Evolutionary conservation across 2,329 filamentous ascomycete species (phyloP), one percentile per base, ranked within the genome.

Genomic region (Aspergillus fijiensis): DNA sequence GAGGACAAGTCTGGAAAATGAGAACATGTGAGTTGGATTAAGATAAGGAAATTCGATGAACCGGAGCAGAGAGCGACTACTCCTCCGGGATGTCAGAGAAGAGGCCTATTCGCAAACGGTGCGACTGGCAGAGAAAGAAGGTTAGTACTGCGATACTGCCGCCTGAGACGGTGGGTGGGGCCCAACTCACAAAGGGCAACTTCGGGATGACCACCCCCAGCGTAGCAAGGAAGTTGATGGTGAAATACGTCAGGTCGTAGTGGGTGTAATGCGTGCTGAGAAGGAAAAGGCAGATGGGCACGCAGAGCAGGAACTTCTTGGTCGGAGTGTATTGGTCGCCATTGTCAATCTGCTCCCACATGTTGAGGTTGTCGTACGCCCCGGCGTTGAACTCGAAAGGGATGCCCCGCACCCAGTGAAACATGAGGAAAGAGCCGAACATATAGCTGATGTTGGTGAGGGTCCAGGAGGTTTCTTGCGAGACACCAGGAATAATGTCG

Each of bases 301-400:
- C 94, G 71, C 89, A 92, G 69, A 98, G 87, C 61, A 99, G 83
- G 73, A 99, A 99, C 79, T 99, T 99, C 84, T 99, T 99, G 67
- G 95, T 91, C 4, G 95, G 95, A 0, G 95, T 99, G 81, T 98
- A 99, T 77, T 99, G 95, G 70, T 95, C 95, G 51, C 95, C 95
- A 72, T 98, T 96, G 82, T 99, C 95, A 76, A 99, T 99, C 81
- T 99, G 95, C 82, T 99, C 95, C 95, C 95, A 99, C 95, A 99
- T 98, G 81, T 98, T 99, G 73, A 99, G 85, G 78, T 99, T 98
- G 83, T 99, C 95, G 78, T 98, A 99, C 69, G 95, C 95, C 61
- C 95, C 95, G 59, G 91, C 89, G 75, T 99, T 99, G 85, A 99
- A 99, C 78, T 99, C 95, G 74, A 99, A 99, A 5, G 95, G 95